These are phyloP conservation scores for Oidiodendron maius DNA, from an alignment of 495 filamentous ascomycete species.

Conservation along the genomic window DNA sequence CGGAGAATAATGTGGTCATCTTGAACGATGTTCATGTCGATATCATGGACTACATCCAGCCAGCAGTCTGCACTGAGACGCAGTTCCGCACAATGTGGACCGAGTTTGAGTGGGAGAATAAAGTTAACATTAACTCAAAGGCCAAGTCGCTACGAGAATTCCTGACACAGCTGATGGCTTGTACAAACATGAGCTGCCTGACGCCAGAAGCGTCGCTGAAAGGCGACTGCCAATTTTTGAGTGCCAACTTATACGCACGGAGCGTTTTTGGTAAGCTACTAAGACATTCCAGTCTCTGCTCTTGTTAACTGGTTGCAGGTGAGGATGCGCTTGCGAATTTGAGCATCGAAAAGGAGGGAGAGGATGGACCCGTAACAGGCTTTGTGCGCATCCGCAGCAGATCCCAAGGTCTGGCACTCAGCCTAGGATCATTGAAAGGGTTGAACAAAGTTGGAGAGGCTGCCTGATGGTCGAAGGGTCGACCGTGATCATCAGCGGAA, in stretches of 20 bases:
- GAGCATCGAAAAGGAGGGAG: constrained; percentile 96
- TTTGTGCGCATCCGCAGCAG: constrained; percentile 98
- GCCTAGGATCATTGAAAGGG: constrained; percentile 91
- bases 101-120: constrained; percentile 99
- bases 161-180: constrained; percentile 90
- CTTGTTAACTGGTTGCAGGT: constrained; percentile 48
- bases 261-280: constrained; percentile 90
- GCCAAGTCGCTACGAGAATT: constrained; percentile 90
- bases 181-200: constrained; percentile 97
- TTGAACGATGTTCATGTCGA: constrained; percentile 98
- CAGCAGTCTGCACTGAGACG: constrained; percentile 92
- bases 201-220: constrained; percentile 94
- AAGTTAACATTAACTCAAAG: constrained; percentile 99
- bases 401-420: constrained; percentile 91
- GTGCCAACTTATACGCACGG: constrained; percentile 93
- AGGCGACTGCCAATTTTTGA: constrained; percentile 97
- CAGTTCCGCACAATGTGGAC: constrained; percentile 99
- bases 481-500: not conserved
- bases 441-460: constrained; percentile 69
- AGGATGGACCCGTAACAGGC: constrained; percentile 93
- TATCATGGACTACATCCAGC: constrained; percentile 99
- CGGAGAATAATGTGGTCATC: constrained; percentile 95
- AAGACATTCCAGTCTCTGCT: not conserved
- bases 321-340: constrained; percentile 98
- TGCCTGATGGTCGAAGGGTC: constrained; percentile 11